Conservation (phyloP, 257 asterid species). For the Solanum ossicruentum region DNA sequence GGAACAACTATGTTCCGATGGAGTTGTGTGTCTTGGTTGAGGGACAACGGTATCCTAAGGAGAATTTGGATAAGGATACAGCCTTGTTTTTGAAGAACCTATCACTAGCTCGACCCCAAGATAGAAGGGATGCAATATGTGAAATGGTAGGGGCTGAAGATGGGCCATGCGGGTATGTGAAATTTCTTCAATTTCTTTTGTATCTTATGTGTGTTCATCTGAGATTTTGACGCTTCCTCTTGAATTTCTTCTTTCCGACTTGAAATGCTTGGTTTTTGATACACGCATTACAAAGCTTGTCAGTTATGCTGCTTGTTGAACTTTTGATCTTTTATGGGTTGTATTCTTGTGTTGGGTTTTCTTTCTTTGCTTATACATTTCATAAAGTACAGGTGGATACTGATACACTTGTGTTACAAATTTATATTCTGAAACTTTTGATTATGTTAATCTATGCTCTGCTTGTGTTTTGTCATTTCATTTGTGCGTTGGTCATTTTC, state of each 20-base stretch:
- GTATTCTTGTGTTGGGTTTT: background rate
- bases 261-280: background rate
- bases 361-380: background rate
- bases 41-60: conserved; percentile 61
- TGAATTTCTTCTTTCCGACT: background rate
- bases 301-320: background rate
- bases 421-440: background rate
- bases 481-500: background rate
- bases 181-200: background rate
- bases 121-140: conserved; percentile 25
- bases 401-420: background rate
- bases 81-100: conserved; percentile 15
- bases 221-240: background rate
- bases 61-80: conserved; percentile 21
- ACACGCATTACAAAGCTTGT: background rate
- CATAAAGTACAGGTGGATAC: background rate
- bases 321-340: background rate
- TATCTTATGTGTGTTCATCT: background rate
- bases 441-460: background rate
- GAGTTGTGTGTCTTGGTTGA: conserved; percentile 53
- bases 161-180: conserved; percentile 69
- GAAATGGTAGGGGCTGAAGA: conserved; percentile 46
- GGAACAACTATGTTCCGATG: conserved; percentile 46
- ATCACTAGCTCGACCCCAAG: conserved; percentile 32
- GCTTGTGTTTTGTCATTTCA: background rate